Base-by-base conservation (phyloP, 2,329 filamentous ascomycete genomes). In the Ceratocystis variospora region DNA sequence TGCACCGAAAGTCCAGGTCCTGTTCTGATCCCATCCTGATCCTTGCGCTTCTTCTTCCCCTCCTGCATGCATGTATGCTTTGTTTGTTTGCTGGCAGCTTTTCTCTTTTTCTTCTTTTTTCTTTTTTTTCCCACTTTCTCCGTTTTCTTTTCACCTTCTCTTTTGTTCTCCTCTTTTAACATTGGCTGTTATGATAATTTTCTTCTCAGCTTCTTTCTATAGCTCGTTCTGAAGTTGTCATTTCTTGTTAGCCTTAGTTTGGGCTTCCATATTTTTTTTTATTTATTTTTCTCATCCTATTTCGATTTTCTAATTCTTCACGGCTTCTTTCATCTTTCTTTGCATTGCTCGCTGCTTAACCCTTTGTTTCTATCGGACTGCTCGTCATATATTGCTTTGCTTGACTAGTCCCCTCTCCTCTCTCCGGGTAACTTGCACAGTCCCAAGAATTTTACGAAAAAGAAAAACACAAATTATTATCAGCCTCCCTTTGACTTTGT, bases 141-240 rank as follows among this genome's bases (percentile, higher is more conserved):
- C 22, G 7, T 61, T 31, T 61, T 33, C 41, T 50, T 25, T 2
- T 37, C 19, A 25, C 63, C 37, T 50, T 22, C 46, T 12, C 41
- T 41, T 33, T 61, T 28, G 25, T 59, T 63, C 55, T 67, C 53
- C 41, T 53, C 53, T 67, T 64, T 67, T 62, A 25, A 28, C 19
- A 62, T 25, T 46, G 19, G 15, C 15, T 37, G 33, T 37, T 41
- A 12, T 41, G 37, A 25, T 48, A n/a, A 45, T 31, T 46, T 62
- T 28, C 46, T 25, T 46, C 25, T 62, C 22, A 28, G 28, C 31
- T 53, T 41, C 33, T 19, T 61, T 53, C 48, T 37, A 46, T 37
- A 44, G 33, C 22, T 50, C 7, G 41, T n/a, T 31, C 50, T 61
- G 17, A 31, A 59, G 15, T 41, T 41, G 37, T 41, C 46, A 17